Conservation (phyloP, 1,284 basidiomycete species). For the Ustilago trichophora region DNA sequence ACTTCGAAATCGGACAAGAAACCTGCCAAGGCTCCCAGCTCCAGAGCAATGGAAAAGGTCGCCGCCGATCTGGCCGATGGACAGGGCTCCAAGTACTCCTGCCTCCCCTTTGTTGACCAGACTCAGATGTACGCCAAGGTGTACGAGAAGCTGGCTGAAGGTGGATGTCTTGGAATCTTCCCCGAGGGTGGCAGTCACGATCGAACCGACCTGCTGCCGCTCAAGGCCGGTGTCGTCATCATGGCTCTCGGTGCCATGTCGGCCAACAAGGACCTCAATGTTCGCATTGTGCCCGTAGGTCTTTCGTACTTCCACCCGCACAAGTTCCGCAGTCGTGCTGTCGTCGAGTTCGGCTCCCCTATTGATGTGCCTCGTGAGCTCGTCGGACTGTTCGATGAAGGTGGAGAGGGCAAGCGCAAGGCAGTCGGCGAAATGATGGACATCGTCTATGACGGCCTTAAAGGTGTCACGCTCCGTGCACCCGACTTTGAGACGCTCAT, state of each 20-base stretch:
- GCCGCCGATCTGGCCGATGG: slow-evolving; percentile 19
- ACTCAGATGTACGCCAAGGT: slow-evolving; percentile 94
- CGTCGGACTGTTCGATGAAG: slow-evolving; percentile 88
- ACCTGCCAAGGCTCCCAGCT: slow-evolving; percentile 2
- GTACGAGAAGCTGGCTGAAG: slow-evolving; percentile 84
- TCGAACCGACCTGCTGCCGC: slow-evolving; percentile 65
- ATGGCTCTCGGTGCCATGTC: slow-evolving; percentile 67
- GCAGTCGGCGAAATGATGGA: slow-evolving; percentile 90
- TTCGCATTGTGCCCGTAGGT: slow-evolving; percentile 65
- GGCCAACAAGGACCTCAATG: slow-evolving; percentile 60
- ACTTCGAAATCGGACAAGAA: slow-evolving; percentile 29
- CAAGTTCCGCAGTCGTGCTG: slow-evolving; percentile 69
- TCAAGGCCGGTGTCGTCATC: slow-evolving; percentile 66
- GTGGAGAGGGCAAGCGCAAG: slow-evolving; percentile 86
- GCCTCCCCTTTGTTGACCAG: slow-evolving; percentile 76
- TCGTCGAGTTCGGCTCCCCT: slow-evolving; percentile 94
- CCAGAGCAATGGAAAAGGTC: slow-evolving; percentile 20
- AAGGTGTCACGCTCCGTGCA: slow-evolving; percentile 93
- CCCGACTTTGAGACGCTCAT: slow-evolving; percentile 98
- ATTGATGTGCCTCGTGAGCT: slow-evolving; percentile 86
- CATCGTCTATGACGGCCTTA: slow-evolving; percentile 92
- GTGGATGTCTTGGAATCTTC: slow-evolving; percentile 74
- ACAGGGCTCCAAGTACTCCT: slow-evolving; percentile 57
- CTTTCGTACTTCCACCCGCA: slow-evolving; percentile 67
- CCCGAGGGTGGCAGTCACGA: slow-evolving; percentile 66